Evolutionary conservation across 2,329 filamentous ascomycete genomes (phyloP).

Genomic region (Cordyceps pruinosa): DNA sequence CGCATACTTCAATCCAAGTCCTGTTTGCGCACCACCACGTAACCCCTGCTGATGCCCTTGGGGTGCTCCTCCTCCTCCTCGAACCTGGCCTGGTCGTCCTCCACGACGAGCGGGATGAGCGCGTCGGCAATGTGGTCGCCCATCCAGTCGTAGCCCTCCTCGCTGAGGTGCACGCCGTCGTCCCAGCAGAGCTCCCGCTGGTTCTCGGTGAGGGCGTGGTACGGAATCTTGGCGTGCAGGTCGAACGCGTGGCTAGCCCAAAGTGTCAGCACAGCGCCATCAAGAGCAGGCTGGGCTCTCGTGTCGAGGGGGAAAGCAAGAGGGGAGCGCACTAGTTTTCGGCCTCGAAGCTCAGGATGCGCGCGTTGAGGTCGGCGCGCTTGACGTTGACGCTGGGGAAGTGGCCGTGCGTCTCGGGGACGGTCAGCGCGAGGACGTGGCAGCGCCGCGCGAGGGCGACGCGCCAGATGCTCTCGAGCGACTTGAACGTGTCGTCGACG

Average conservation of each 20-base stretch:
- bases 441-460: conserved; percentile 40
- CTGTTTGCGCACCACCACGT: conserved; percentile 45
- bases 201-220: conserved; percentile 38
- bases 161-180: conserved; percentile 53
- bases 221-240: conserved; percentile 48
- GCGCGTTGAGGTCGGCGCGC: conserved; percentile 43
- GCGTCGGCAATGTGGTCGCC: conserved; percentile 49
- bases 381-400: conserved; percentile 24
- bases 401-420: conserved; percentile 44
- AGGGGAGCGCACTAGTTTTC: conserved; percentile 40
- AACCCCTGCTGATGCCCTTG: conserved; percentile 41
- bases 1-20: conserved; percentile 38
- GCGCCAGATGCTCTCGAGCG: conserved; percentile 44
- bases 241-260: conserved; percentile 42
- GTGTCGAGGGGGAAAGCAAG: too few relatives aligned
- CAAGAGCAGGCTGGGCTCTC: not conserved
- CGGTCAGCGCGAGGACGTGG: conserved; percentile 56
- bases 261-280: not conserved
- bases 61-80: conserved; percentile 46
- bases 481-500: conserved; percentile 39
- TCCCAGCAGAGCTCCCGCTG: conserved; percentile 49
- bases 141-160: conserved; percentile 55
- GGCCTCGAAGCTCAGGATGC: conserved; percentile 43
- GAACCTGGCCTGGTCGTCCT: conserved; percentile 5
- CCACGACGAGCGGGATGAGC: conserved; percentile 39